Base-by-base conservation (phyloP, 306 rosid genomes). In the Vachellia pachyceras region DNA sequence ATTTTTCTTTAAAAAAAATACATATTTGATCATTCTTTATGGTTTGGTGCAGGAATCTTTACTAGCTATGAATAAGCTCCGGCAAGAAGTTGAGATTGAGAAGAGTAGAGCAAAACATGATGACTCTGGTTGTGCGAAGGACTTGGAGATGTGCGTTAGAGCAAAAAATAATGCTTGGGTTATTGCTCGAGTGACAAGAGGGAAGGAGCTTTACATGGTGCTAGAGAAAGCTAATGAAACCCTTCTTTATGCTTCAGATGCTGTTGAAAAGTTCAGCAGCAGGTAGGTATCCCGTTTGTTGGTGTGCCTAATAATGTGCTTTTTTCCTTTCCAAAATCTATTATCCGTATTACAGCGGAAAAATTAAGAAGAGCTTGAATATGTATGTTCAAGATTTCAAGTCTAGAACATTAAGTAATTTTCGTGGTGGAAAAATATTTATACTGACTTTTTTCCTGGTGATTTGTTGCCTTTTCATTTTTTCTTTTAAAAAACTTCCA, bases 91-190 rank as follows among this genome's bases (percentile, higher is more conserved):
- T 81, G 98, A 96, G 86, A 73, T 86, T 89, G 98, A 93, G 83
- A 96, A 96, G 86, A 83, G 86, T 60, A 81, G 91, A 83, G 89
- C 91, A 50, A 85, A 87, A 70, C 78, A 78, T 64, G 94, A 90
- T 33, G 69, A 71, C 40, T 25, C 66, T n/a, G 83, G 78, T 79
- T 85, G 84, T 45, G 97, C 89, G 76, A 89, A 88, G 81, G 98
- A 96, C 75, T 57, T 96, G 87, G 99, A 93, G 85, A 75, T 96
- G 40, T 90, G 94, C 85, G 87, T 96, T 46, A 86, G 98, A 83
- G 97, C 97, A 0, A 96, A 90, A 88, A 96, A 93, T 88, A 93
- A 93, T 74, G 97, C 97, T 37, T 93, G 98, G 99, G 97, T 90
- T 80, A 89, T 96, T 78, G 90, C 90, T 66, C 92, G 94, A 78